Base-by-base conservation (phyloP, 2,329 filamentous ascomycete genomes). In the Colletotrichum plurivorum region DNA sequence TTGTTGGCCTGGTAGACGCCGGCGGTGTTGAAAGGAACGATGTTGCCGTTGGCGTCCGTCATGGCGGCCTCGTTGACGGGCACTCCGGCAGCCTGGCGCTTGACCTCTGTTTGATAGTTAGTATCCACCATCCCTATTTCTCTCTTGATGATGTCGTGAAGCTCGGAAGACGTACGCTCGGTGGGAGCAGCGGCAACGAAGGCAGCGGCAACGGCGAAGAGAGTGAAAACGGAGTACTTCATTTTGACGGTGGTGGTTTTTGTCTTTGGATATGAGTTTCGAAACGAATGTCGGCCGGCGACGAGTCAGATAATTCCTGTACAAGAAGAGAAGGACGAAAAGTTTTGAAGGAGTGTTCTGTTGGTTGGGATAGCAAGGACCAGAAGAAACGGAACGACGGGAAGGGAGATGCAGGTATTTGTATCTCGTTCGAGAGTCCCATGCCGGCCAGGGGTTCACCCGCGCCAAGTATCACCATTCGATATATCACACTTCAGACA, bases 231-330 rank as follows among this genome's bases (percentile, higher is more conserved):
- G 68, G 83, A 82, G 83, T 84, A 84, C 82, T 87, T 84, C 87
- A 89, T 89, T 69, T 82, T 88, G 83, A 79, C 76, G 73, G 75
- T 73, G 65, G 74, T 72, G 60, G 61, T 71, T 67, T 66, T 67
- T 58, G 54, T 45, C 36, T 54, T 63, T 70, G 73, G 76, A 10
- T 36, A 36, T 4, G 10, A 10, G 8, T 36, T 74, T 67, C 65
- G 75, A 78, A 78, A 77, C 56, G 71, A 78, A 78, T 75, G 85
- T 87, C 85, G 85, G 76, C 85, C 85, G 83, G 85, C 85, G 85
- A 87, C 84, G 76, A 81, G 79, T 36, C 76, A 79, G 75, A 75
- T 77, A 71, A 73, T 76, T 77, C 70, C 74, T 73, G 69, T 75
- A 76, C 73, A 72, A 71, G 74, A 73, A 74, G 66, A 71, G 73